Percentiles rank a stretch among this genome's conserved stretches.
phyloP scores from a whole-genome alignment of 2,329 filamentous ascomycete genomes.

The Fusarium citri region DNA sequence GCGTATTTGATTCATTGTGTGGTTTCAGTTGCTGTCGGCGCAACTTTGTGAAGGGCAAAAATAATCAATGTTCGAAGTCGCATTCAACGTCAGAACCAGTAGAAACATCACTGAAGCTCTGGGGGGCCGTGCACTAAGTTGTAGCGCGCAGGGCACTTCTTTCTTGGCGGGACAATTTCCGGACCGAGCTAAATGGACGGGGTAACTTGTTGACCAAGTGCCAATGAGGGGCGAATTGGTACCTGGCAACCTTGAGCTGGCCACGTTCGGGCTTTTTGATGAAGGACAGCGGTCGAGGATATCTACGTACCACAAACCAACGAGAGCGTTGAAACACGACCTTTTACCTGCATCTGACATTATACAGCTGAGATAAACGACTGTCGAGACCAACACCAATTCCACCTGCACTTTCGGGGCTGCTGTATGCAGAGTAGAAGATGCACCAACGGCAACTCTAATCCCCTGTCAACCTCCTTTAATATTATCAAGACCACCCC shows the following conservation, averaged over 20 bases:
- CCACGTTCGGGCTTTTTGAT: constrained; percentile 41
- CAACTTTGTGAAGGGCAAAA: constrained; percentile 1
- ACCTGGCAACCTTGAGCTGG: constrained; percentile 37
- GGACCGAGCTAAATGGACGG: constrained; percentile 47
- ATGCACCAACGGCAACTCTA: constrained; percentile 47
- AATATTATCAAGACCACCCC: constrained; percentile 35
- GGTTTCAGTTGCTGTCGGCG: not conserved
- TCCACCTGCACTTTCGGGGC: not conserved
- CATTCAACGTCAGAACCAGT: constrained; percentile 29
- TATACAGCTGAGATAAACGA: constrained; percentile 14
- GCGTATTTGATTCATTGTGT: constrained; percentile 90
- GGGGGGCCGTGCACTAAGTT: constrained; percentile 34
- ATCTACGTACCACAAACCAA: constrained; percentile 29
- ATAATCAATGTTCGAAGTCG: constrained; percentile 15
- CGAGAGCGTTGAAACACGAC: constrained; percentile 15
- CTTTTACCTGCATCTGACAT: constrained; percentile 1
- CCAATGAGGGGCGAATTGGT: constrained; percentile 30
- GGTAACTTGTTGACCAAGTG: constrained; percentile 15
- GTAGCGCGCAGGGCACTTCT: constrained; percentile 17
- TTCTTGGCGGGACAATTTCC: constrained; percentile 52
- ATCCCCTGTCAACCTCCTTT: constrained; percentile 35
- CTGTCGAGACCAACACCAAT: constrained; percentile 11
- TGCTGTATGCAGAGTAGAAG: constrained; percentile 36
- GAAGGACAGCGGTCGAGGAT: constrained; percentile 42
- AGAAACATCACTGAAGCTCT: constrained; percentile 29